These are phyloP conservation scores for Fusarium sp. DNA, from an alignment of 2,329 filamentous ascomycete species.

Conservation along the genomic window DNA sequence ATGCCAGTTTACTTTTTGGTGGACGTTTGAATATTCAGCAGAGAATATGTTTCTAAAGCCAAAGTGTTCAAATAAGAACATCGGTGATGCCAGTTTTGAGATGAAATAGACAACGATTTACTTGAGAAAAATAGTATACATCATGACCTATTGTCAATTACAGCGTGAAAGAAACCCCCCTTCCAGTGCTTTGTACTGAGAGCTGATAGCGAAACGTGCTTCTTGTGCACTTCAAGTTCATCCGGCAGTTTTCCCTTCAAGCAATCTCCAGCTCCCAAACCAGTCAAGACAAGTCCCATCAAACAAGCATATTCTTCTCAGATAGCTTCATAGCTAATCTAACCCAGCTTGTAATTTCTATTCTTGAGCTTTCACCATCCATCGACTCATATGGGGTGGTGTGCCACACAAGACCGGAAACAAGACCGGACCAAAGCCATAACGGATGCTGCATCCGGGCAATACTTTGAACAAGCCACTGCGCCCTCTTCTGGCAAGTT, in stretches of 20 bases:
- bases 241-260: background rate
- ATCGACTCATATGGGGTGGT: background rate
- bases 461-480: background rate
- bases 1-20: background rate
- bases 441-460: slow-evolving; percentile 1
- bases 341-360: background rate
- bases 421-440: background rate
- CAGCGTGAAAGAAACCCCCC: rapidly evolving
- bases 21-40: background rate
- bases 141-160: background rate
- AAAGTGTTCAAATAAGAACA: too few species aligned
- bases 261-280: background rate
- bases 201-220: too few species aligned
- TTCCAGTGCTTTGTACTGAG: too few species aligned
- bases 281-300: background rate
- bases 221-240: background rate
- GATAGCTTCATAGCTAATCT: background rate
- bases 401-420: background rate
- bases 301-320: background rate
- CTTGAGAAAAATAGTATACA: background rate
- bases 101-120: background rate
- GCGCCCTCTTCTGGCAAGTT: background rate
- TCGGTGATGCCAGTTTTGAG: background rate
- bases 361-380: background rate
- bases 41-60: too few species aligned